These are phyloP conservation scores for Acacia acuminata DNA, from an alignment of 306 rosid genomes.

Conservation along the genomic window DNA sequence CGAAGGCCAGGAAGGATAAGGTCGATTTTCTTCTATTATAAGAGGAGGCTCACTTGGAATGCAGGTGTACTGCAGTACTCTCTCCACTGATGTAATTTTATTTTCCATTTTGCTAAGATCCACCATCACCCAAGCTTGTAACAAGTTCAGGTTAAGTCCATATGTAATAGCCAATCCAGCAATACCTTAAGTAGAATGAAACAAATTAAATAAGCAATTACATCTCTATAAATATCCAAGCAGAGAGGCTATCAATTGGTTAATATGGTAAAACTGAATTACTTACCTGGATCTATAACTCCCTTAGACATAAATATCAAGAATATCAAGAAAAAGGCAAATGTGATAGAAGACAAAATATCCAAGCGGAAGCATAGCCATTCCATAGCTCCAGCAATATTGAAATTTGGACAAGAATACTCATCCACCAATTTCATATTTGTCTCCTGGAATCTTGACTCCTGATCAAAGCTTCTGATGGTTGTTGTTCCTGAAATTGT, in stretches of 20 bases:
- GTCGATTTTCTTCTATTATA: slow-evolving; percentile 55
- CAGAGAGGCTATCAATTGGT: not conserved
- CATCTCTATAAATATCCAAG: no score
- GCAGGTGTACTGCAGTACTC: slow-evolving; percentile 66
- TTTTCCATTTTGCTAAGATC: slow-evolving; percentile 75
- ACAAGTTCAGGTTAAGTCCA: slow-evolving; percentile 71
- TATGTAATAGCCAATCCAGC: slow-evolving; percentile 90
- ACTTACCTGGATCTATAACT: slow-evolving; percentile 59
- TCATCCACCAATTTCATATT: slow-evolving; percentile 64
- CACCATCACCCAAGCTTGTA: slow-evolving; percentile 73
- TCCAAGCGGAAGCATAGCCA: slow-evolving; percentile 72
- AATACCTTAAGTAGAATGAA: slow-evolving; percentile 47
- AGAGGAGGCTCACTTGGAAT: slow-evolving; percentile 78
- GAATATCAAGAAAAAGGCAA: slow-evolving; percentile 55
- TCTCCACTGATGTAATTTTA: slow-evolving; percentile 85
- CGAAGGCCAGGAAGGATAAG: slow-evolving; percentile 69
- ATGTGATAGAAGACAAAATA: slow-evolving; percentile 59
- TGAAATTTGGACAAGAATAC: slow-evolving; percentile 60
- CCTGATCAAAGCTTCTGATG: slow-evolving; percentile 67
- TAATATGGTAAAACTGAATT: not conserved
- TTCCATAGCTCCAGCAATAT: slow-evolving; percentile 54
- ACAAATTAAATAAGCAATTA: not conserved
- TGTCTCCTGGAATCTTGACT: slow-evolving; percentile 52
- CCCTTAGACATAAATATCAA: slow-evolving; percentile 63
- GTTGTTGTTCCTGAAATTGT: slow-evolving; percentile 74